Conservation (phyloP, 805 yeast genomes). For the Yamadazyma tumulicola region DNA sequence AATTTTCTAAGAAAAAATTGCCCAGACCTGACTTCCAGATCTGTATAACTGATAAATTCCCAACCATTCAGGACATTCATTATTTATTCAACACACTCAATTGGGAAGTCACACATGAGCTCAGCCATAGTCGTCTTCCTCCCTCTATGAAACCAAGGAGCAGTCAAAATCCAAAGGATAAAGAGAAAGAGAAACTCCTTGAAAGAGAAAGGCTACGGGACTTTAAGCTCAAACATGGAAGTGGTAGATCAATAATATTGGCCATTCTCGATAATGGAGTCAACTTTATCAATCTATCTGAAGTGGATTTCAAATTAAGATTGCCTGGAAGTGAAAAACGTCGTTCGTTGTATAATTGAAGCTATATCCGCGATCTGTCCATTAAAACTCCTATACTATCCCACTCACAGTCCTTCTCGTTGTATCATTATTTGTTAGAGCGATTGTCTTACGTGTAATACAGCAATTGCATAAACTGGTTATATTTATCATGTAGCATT, state of each 20-base stretch:
- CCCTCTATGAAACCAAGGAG: background rate
- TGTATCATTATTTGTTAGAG: background rate
- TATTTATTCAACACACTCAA: slow-evolving; percentile 19
- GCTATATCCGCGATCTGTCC: slow-evolving; percentile 5
- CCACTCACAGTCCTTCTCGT: no score
- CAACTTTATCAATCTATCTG: slow-evolving; percentile 55
- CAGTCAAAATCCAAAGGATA: background rate
- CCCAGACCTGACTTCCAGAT: slow-evolving; percentile 74
- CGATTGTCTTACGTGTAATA: no score
- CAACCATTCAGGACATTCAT: slow-evolving; percentile 42
- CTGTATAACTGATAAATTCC: slow-evolving; percentile 50
- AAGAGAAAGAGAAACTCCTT: background rate
- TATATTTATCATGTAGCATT: no score
- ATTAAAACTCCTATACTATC: no score
- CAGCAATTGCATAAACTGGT: no score
- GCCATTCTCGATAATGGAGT: slow-evolving; percentile 78
- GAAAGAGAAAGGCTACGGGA: slow-evolving; percentile 26
- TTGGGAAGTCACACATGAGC: slow-evolving; percentile 16
- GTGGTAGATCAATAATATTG: slow-evolving; percentile 47
- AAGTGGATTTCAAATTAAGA: slow-evolving; percentile 44
- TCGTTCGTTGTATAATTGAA: background rate
- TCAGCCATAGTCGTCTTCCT: background rate
- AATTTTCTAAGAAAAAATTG: slow-evolving; percentile 68
- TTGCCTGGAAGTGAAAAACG: background rate
- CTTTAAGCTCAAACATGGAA: slow-evolving; percentile 49